Percentiles rank a stretch among this genome's conserved stretches.
phyloP scores from a whole-genome alignment of 1,139 yeast genomes.

The Candida sanyaensis region DNA sequence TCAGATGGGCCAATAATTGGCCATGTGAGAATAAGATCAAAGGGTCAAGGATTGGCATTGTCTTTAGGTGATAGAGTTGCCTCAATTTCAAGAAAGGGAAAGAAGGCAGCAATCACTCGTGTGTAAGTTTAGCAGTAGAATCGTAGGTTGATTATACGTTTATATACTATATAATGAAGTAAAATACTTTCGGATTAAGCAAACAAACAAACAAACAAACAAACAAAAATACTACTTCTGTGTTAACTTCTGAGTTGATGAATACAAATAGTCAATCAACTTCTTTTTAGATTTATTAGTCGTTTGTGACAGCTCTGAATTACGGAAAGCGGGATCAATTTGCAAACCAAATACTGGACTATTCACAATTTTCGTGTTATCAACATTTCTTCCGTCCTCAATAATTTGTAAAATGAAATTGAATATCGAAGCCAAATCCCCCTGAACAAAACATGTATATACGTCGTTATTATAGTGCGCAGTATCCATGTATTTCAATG shows the following conservation, averaged over 20 bases:
- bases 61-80: slow-evolving; percentile 95
- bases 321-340: slow-evolving; percentile 28
- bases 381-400: slow-evolving; percentile 8
- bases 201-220: neutral
- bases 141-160: too few species aligned
- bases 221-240: neutral
- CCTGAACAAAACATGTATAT: slow-evolving; percentile 17
- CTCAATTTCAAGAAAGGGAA: slow-evolving; percentile 62
- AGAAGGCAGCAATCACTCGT: slow-evolving; percentile 23
- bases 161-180: too few species aligned
- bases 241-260: slow-evolving; percentile 4
- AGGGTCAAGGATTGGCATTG: slow-evolving; percentile 96
- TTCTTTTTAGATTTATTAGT: slow-evolving; percentile 16
- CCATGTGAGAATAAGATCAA: slow-evolving; percentile 93
- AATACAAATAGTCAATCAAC: slow-evolving; percentile 15
- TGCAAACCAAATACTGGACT: slow-evolving; percentile 24
- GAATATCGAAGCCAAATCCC: slow-evolving; percentile 23
- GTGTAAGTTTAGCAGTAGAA: slow-evolving; percentile 16
- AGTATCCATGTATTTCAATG: slow-evolving; percentile 12
- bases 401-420: slow-evolving; percentile 10
- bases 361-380: slow-evolving; percentile 20
- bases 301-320: slow-evolving; percentile 20
- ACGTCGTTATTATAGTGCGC: slow-evolving; percentile 11
- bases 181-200: too few species aligned
- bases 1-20: slow-evolving; percentile 81